A percentile compares a stretch with the other conserved stretches of the same genome.
Evolutionary conservation across 441 rosid species (phyloP).

Genomic region (Metrosideros polymorpha): DNA sequence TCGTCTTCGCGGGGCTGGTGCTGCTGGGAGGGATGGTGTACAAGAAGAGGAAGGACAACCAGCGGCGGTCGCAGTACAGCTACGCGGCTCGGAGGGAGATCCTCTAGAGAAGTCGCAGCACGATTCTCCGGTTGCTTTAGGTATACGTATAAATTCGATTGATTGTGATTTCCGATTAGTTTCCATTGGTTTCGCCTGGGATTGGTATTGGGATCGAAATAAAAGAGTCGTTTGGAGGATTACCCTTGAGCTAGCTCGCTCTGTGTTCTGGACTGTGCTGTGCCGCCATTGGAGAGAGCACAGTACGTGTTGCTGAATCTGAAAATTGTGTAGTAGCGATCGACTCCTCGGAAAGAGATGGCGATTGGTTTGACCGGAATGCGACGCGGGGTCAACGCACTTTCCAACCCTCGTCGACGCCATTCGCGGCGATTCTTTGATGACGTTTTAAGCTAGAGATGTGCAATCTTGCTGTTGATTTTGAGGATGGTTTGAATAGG

Average conservation of each 20-base stretch:
- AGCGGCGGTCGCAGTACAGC: constrained; percentile 4
- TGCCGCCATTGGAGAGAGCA: not conserved
- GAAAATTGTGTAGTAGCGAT: not conserved
- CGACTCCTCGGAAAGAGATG: not conserved
- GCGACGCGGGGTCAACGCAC: not conserved
- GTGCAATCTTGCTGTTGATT: not conserved
- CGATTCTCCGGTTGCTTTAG: not conserved
- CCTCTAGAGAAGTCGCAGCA: not conserved
- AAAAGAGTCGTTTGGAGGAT: not conserved
- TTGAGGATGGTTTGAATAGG: not conserved
- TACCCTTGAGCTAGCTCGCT: not conserved
- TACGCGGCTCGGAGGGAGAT: constrained; percentile 1
- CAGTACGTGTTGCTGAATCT: not conserved
- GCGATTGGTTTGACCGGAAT: not conserved
- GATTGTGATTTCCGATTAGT: not conserved
- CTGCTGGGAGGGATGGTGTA: not conserved
- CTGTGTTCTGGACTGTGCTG: not conserved
- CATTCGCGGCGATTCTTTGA: not conserved
- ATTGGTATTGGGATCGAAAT: not conserved
- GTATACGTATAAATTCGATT: not conserved
- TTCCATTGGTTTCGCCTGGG: not conserved
- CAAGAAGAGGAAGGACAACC: constrained; percentile 12
- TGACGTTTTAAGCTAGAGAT: not conserved
- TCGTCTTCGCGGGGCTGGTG: not conserved
- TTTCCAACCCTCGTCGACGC: not conserved